phyloP scores from a whole-genome alignment of 1,284 basidiomycete genomes.

The Fistulinella staudtii region DNA sequence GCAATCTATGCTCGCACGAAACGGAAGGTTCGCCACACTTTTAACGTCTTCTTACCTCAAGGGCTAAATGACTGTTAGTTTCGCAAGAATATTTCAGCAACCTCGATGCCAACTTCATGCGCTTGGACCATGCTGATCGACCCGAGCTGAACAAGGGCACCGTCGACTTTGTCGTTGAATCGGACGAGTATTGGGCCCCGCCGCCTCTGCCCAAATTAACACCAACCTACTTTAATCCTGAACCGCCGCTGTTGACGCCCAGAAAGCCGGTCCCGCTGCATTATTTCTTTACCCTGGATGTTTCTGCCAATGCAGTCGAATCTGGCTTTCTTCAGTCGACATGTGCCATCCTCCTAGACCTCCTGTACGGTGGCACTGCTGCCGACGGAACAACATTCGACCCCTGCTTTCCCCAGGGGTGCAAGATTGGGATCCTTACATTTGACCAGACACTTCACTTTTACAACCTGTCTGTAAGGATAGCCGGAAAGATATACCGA shows the following conservation, averaged over 20 bases:
- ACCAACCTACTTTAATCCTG: slow-evolving; percentile 49
- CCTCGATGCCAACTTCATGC: slow-evolving; percentile 75
- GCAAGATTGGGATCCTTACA: slow-evolving; percentile 76
- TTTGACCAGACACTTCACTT: slow-evolving; percentile 87
- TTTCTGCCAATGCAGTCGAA: slow-evolving; percentile 68
- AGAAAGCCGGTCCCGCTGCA: slow-evolving; percentile 69
- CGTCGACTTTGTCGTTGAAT: slow-evolving; percentile 81
- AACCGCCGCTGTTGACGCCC: slow-evolving; percentile 43
- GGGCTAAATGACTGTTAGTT: slow-evolving; percentile 46
- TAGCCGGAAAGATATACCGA: slow-evolving; percentile 19
- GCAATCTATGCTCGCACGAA: slow-evolving; percentile 85
- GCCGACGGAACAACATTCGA: slow-evolving; percentile 41
- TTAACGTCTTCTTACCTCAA: background rate
- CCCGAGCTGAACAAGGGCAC: slow-evolving; percentile 91
- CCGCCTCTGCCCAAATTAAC: slow-evolving; percentile 54
- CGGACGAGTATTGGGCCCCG: slow-evolving; percentile 85
- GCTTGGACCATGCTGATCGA: slow-evolving; percentile 80
- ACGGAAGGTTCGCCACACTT: slow-evolving; percentile 65
- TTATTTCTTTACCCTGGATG: slow-evolving; percentile 88
- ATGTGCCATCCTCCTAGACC: slow-evolving; percentile 61
- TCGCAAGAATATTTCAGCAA: slow-evolving; percentile 82
- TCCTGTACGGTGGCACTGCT: slow-evolving; percentile 64
- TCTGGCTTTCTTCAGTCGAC: slow-evolving; percentile 74
- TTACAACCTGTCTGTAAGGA: slow-evolving; percentile 82
- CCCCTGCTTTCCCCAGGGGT: slow-evolving; percentile 50